Evolutionary conservation across 352 stramenopile genomes (phyloP), one percentile per base, ranked within the genome.

Genomic region (Globisporangium yorkense): DNA sequence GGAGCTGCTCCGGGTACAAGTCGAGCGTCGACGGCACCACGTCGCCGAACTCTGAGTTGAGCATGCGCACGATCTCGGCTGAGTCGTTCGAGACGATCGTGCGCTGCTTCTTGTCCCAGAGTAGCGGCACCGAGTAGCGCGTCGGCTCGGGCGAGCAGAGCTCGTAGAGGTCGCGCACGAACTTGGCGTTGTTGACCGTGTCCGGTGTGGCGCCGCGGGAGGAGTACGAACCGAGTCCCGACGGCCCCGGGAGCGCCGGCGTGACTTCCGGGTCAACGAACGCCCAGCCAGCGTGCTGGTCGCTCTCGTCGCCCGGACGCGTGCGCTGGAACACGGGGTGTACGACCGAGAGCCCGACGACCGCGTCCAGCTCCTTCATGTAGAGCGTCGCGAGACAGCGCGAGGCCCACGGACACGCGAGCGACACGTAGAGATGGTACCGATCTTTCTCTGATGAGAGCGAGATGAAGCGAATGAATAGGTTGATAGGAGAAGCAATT

Each of bases 401-500:
- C 51, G 77, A 74, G 0, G 84, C 82, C 80, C 80, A 94, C 29
- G 97, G 97, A 76, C 96, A 99, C 37, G 96, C 96, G 33, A 96
- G 80, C 53, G 92, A 97, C 33, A 99, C 88, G 78, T 98, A 98
- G 24, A 99, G 73, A 72, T 99, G 96, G 76, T 99, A 92, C 37
- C 83, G 80, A 47, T 62, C 52, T 40, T 65, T 70, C 63, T 88
- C 70, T 64, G 40, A 18, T 5, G 16, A 45, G 24, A 27, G 24
- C 24, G 24, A 27, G 24, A 37, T 37, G 33, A 37, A 37, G 37
- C 8, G 8, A 15, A 15, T 41, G 37, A 15, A 41, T 41, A 41
- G 8, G 37, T 41, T 41, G 37, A 9, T 37, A 6, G 33, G 33
- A 37, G 33, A 6, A 37, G 33, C 33, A 37, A 37, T 37, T 37